Evolutionary conservation across 495 filamentous ascomycete species (phyloP).

Genomic region (Chaetomium fimeti): DNA sequence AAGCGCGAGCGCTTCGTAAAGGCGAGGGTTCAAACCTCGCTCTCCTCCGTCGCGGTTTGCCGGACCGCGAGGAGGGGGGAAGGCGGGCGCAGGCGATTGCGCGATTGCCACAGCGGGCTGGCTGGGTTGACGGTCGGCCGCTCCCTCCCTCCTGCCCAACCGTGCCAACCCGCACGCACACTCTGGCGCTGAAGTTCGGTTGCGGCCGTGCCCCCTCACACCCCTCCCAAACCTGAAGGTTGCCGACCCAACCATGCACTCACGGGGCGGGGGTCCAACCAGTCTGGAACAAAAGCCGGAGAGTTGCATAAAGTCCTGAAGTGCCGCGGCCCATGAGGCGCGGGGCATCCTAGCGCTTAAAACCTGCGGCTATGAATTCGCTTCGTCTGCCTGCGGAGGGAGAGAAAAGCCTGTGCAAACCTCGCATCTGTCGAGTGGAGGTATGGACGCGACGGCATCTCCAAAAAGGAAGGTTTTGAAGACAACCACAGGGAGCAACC

Average conservation of each 20-base stretch:
- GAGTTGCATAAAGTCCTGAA: constrained; percentile 21
- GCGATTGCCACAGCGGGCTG: constrained; percentile 1
- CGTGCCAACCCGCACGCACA: background rate
- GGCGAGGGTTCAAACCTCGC: background rate
- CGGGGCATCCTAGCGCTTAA: constrained; percentile 14
- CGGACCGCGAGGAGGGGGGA: background rate
- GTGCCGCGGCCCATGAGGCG: constrained; percentile 26
- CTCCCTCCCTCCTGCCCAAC: background rate
- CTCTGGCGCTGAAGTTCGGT: background rate
- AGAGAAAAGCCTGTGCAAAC: background rate
- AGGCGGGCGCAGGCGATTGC: background rate
- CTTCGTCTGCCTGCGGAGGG: background rate
- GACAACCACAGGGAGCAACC: background rate
- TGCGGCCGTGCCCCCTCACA: background rate
- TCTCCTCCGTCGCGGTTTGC: background rate
- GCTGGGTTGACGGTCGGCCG: background rate
- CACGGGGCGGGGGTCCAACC: background rate
- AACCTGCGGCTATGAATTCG: background rate
- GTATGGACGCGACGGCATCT: background rate
- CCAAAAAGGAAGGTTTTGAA: background rate
- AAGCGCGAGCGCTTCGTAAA: too few relatives aligned
- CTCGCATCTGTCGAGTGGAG: background rate
- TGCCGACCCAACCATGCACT: constrained; percentile 6
- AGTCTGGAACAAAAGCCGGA: constrained; percentile 10
- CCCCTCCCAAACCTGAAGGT: background rate